Evolutionary conservation across 129 eudicot genomes (phyloP).

Genomic region (Chrysanthemum seticuspe): DNA sequence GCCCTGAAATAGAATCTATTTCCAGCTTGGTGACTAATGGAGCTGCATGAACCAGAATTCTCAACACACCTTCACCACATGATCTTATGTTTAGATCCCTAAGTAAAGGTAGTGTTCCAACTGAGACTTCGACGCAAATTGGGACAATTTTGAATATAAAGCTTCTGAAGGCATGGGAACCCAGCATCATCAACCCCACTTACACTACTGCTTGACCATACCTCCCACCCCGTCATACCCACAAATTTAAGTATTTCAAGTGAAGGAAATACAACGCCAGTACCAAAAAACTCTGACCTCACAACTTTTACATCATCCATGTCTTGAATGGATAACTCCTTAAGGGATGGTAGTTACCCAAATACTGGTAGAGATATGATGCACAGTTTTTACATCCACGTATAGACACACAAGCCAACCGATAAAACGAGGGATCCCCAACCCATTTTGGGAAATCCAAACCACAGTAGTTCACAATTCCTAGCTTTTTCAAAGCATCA

Average conservation of each 20-base stretch:
- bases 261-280: conserved; percentile 27
- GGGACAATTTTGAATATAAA: background rate
- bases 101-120: conserved; percentile 20
- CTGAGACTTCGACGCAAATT: conserved; percentile 12
- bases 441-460: conserved; percentile 23
- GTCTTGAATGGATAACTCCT: background rate
- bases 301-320: conserved; percentile 12
- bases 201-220: conserved; percentile 26
- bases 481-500: background rate
- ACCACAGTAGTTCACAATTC: conserved; percentile 9
- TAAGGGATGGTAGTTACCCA: conserved; percentile 14
- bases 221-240: conserved; percentile 37
- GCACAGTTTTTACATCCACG: background rate
- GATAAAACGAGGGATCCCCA: background rate
- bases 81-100: background rate
- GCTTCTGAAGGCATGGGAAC: conserved; percentile 17
- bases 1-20: too few relatives aligned
- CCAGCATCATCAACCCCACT: background rate
- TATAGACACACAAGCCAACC: background rate
- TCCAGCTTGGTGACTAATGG: too few relatives aligned
- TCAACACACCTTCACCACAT: background rate
- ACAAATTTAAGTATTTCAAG: conserved; percentile 35
- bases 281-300: conserved; percentile 16
- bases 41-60: too few relatives aligned
- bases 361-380: conserved; percentile 7